These are phyloP conservation scores for Candida orba DNA, from an alignment of 805 yeast species.

Conservation along the genomic window DNA sequence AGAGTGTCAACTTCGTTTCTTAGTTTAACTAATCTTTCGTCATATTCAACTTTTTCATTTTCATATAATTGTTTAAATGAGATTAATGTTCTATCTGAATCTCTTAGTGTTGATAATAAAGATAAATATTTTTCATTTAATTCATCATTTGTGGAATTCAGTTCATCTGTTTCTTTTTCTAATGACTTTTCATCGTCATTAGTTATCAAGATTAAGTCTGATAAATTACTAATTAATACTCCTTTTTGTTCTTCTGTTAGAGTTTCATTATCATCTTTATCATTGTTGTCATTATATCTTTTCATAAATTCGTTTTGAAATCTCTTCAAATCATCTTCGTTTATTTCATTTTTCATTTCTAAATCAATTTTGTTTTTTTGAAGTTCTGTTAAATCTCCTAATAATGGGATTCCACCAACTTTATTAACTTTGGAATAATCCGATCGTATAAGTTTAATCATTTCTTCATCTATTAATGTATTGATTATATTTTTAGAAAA, in stretches of 20 bases:
- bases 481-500: not conserved
- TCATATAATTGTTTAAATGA: conserved; percentile 17
- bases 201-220: conserved; percentile 2
- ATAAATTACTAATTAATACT: not conserved
- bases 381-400: conserved; percentile 17
- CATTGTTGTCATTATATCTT: not conserved
- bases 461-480: conserved; percentile 25
- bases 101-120: conserved; percentile 12
- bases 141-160: conserved; percentile 7
- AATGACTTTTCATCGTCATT: conserved; percentile 15
- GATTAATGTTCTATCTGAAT: conserved; percentile 16
- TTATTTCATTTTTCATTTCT: conserved; percentile 9
- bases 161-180: conserved; percentile 8
- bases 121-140: conserved; percentile 9
- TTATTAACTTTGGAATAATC: conserved; percentile 32
- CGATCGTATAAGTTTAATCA: conserved; percentile 31
- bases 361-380: conserved; percentile 1
- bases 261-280: not conserved
- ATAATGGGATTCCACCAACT: conserved; percentile 11
- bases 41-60: conserved; percentile 10
- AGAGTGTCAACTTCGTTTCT: conserved; percentile 20
- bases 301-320: conserved; percentile 9
- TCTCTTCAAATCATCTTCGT: conserved; percentile 2
- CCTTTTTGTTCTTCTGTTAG: not conserved
- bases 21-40: conserved; percentile 10